A percentile compares a stretch with the other conserved stretches of the same genome.
Evolutionary conservation across 2,329 filamentous ascomycete genomes (phyloP).

Genomic region (Diaporthe vexans): DNA sequence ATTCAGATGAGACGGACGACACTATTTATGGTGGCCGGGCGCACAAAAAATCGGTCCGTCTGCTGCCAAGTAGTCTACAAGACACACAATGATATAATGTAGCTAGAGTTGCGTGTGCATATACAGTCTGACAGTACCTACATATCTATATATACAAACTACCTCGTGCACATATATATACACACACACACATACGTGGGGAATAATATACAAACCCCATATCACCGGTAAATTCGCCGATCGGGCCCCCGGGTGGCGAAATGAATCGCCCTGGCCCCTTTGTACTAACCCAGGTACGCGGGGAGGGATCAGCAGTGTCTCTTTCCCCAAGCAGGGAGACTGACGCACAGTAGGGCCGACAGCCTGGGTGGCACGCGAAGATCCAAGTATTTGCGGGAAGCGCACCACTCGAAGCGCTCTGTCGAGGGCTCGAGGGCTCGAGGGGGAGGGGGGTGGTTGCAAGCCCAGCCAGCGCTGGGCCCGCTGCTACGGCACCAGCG

Average conservation of each 20-base stretch:
- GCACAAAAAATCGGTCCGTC: slow-evolving; percentile 28
- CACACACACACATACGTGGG: too few relatives aligned
- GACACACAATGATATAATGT: background rate
- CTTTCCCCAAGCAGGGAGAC: background rate
- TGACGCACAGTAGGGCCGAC: slow-evolving; percentile 30
- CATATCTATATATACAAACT: background rate
- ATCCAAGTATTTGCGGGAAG: background rate
- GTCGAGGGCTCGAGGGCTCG: background rate
- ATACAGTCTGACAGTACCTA: background rate
- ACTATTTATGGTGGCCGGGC: slow-evolving; percentile 22
- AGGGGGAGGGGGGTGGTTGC: background rate
- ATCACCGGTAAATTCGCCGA: background rate
- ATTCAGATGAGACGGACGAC: slow-evolving; percentile 17
- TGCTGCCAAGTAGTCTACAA: slow-evolving; percentile 2
- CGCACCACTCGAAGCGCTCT: slow-evolving; percentile 28
- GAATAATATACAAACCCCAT: background rate
- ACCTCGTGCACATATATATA: background rate
- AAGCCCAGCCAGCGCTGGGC: background rate
- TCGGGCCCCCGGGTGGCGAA: slow-evolving; percentile 13
- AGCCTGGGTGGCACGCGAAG: background rate
- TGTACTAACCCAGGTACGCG: slow-evolving; percentile 11
- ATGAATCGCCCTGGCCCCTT: background rate
- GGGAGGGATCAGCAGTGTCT: background rate
- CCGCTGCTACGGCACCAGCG: slow-evolving; percentile 24
- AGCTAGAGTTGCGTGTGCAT: background rate